Conservation (phyloP, 1,284 basidiomycete genomes). For the Pterula multifida region DNA sequence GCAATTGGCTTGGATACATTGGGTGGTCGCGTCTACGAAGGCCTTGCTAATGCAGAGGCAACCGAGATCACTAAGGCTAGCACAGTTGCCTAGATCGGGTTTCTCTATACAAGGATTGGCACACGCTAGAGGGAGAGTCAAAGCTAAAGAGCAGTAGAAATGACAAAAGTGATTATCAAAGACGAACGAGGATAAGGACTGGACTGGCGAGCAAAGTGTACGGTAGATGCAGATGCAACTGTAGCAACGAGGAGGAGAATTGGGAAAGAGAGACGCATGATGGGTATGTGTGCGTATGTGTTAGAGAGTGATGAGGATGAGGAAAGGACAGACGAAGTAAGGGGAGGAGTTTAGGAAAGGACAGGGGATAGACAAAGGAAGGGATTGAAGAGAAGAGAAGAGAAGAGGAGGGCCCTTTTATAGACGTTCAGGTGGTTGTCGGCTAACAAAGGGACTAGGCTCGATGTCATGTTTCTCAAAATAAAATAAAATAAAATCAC, state of each 20-base stretch:
- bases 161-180: constrained; percentile 4
- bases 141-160: constrained; percentile 8
- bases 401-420: not conserved
- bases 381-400: too few relatives aligned
- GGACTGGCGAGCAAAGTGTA: constrained; percentile 23
- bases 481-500: not conserved
- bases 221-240: constrained; percentile 25
- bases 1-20: constrained; percentile 36
- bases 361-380: constrained; percentile 10
- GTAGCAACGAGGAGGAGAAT: constrained; percentile 29
- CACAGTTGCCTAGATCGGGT: constrained; percentile 30
- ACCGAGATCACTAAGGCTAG: constrained; percentile 23
- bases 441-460: not conserved
- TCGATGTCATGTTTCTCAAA: not conserved
- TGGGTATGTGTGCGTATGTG: too few relatives aligned
- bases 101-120: constrained; percentile 29
- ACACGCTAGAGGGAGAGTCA: constrained; percentile 30
- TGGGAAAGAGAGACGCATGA: constrained; percentile 44
- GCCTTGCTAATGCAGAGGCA: constrained; percentile 38
- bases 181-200: constrained; percentile 18
- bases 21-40: constrained; percentile 34
- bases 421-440: not conserved
- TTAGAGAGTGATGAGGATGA: constrained; percentile 7
- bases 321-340: constrained; percentile 8
- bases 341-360: constrained; percentile 8